These are phyloP conservation scores for Citrus sp. DNA, from an alignment of 345 rosid genomes.

Conservation along the genomic window DNA sequence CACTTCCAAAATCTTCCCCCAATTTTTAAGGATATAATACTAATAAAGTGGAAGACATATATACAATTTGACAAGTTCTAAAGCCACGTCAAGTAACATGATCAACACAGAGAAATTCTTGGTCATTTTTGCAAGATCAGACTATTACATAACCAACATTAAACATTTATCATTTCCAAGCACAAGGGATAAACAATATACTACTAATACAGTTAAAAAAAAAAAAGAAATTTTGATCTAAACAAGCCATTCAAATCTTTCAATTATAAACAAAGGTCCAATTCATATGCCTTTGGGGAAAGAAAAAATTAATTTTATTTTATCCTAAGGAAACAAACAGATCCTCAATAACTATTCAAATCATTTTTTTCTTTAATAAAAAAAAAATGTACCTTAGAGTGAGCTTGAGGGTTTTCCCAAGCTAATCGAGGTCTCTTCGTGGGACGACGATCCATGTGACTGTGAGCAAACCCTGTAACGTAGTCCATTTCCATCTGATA, in stretches of 20 bases:
- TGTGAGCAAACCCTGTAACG: constrained; percentile 41
- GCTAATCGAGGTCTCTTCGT: constrained; percentile 55
- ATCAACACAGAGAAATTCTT: not conserved
- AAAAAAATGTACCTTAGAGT: constrained; percentile 40
- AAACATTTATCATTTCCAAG: not conserved
- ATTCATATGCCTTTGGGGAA: not conserved
- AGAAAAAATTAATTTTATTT: not conserved
- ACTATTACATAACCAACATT: not conserved
- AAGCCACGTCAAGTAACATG: not conserved
- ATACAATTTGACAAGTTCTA: not conserved
- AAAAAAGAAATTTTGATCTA: not conserved
- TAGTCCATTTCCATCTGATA: constrained; percentile 51
- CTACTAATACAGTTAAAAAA: not conserved
- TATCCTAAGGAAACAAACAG: not conserved
- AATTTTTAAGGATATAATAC: not conserved
- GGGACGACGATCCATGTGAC: constrained; percentile 63
- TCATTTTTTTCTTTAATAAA: not conserved
- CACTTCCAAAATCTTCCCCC: constrained; percentile 11
- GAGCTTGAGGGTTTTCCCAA: constrained; percentile 49
- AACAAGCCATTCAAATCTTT: not conserved
- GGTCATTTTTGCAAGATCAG: not conserved
- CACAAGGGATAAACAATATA: not conserved
- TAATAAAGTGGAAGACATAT: not conserved
- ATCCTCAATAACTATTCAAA: not conserved
- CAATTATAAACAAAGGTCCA: not conserved